Evolutionary conservation across 495 filamentous ascomycete genomes (phyloP).

Genomic region (Annulohypoxylon stygium): DNA sequence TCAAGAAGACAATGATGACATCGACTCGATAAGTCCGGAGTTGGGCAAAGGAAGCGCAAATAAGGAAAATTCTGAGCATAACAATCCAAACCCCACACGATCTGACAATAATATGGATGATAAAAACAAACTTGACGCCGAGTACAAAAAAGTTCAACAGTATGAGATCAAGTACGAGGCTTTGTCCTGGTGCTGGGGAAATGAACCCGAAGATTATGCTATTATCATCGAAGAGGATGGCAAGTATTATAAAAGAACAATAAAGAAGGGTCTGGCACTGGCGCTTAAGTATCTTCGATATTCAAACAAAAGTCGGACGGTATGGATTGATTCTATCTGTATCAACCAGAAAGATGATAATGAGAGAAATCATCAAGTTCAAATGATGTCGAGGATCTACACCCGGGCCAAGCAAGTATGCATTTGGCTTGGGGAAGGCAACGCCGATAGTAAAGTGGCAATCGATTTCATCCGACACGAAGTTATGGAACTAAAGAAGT

Average conservation of each 20-base stretch:
- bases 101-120: not conserved
- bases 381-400: constrained; percentile 51
- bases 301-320: not conserved
- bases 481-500: constrained; percentile 47
- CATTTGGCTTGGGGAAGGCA: constrained; percentile 51
- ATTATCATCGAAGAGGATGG: constrained; percentile 28
- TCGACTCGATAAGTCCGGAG: too few species aligned
- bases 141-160: not conserved
- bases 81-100: not conserved
- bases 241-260: constrained; percentile 23
- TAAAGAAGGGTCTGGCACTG: constrained; percentile 23
- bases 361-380: constrained; percentile 50
- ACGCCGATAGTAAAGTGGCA: constrained; percentile 38
- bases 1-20: too few species aligned
- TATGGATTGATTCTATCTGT: constrained; percentile 55
- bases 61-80: not conserved
- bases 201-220: constrained; percentile 4
- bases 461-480: constrained; percentile 52
- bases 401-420: constrained; percentile 41
- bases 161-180: constrained; percentile 32
- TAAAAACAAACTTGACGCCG: not conserved
- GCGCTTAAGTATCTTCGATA: constrained; percentile 39
- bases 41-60: not conserved
- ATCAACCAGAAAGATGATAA: constrained; percentile 52
- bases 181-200: constrained; percentile 41